These are phyloP conservation scores for Xylariaceae sp. DNA, from an alignment of 2,329 filamentous ascomycete genomes.

Conservation along the genomic window DNA sequence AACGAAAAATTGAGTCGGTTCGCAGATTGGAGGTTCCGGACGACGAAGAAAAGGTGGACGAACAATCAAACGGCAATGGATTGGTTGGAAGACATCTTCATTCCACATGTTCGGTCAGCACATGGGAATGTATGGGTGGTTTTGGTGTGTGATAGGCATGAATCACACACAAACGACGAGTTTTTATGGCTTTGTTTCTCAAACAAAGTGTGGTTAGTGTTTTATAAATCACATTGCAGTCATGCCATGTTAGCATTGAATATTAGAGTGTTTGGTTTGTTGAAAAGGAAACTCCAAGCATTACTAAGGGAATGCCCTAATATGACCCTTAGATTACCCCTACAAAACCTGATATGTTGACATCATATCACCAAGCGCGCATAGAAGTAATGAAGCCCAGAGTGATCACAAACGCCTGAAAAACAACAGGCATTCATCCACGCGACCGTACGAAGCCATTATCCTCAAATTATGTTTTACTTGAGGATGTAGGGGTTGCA, in stretches of 20 bases:
- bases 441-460: not conserved
- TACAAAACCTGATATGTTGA: not conserved
- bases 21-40: not conserved
- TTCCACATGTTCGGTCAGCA: not conserved
- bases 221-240: conserved; percentile 4
- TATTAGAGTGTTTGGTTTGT: not conserved
- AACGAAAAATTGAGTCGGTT: not conserved
- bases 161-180: too few species aligned
- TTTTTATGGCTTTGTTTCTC: too few species aligned
- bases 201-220: not conserved
- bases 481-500: conserved; percentile 1
- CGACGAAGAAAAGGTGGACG: conserved; percentile 2
- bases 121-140: conserved; percentile 3
- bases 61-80: conserved; percentile 1
- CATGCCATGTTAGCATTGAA: conserved; percentile 1
- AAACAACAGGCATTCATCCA: not conserved
- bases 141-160: not conserved
- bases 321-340: not conserved
- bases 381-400: not conserved
- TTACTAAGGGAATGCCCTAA: not conserved
- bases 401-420: not conserved
- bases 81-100: conserved; percentile 2
- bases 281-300: conserved; percentile 1
- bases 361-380: not conserved
- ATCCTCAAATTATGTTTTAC: conserved; percentile 5